Conservation (phyloP, 2,329 filamentous ascomycete genomes). For the Exophiala phaeomuriformis region DNA sequence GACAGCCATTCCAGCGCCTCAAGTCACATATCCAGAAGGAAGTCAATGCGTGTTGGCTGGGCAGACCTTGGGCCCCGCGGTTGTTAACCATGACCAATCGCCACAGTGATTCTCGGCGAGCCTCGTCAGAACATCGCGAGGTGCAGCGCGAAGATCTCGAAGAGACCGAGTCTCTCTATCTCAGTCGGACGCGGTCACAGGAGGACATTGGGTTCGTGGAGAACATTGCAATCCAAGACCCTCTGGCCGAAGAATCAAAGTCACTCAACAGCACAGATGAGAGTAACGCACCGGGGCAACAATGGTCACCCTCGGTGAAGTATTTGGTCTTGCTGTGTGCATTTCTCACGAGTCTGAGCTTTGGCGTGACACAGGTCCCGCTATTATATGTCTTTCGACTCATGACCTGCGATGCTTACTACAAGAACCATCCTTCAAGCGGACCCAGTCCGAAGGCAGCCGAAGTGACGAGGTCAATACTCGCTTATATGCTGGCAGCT, state of each 20-base stretch:
- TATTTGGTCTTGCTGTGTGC: constrained; percentile 45
- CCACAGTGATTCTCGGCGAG: neutral
- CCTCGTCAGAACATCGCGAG: neutral
- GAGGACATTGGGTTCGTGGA: constrained; percentile 17
- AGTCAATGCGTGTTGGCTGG: neutral
- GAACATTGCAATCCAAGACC: constrained; percentile 21
- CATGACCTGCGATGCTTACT: constrained; percentile 66
- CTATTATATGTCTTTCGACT: constrained; percentile 60
- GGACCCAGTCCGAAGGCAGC: neutral
- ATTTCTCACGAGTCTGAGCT: constrained; percentile 52
- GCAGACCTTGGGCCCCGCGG: neutral
- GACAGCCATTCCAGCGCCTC: neutral
- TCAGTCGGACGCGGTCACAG: constrained; percentile 21
- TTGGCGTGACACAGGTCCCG: constrained; percentile 46
- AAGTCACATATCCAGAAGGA: neutral
- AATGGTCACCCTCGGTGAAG: constrained; percentile 15
- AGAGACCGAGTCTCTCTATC: constrained; percentile 10
- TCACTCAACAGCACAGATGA: neutral
- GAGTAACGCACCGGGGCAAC: neutral
- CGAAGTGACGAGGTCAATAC: neutral
- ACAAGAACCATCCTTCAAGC: constrained; percentile 46
- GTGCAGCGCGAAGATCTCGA: constrained; percentile 10
- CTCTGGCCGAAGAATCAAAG: constrained; percentile 6
- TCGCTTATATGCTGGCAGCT: constrained; percentile 4
- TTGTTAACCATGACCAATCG: neutral